Base-by-base conservation (phyloP, 2,329 filamentous ascomycete genomes). In the Balansia obtecta region DNA sequence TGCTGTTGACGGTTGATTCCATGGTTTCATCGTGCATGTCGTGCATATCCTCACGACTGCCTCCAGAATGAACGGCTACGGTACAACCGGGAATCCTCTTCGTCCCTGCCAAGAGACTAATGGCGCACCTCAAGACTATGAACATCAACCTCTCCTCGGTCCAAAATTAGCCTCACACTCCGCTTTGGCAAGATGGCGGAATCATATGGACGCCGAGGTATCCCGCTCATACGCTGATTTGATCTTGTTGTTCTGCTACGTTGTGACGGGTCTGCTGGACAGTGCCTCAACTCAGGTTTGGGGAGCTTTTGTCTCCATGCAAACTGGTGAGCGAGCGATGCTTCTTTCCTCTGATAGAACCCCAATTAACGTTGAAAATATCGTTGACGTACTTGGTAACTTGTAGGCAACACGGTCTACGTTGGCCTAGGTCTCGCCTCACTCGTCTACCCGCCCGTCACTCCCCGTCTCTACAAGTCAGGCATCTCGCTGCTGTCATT, bases 241-340 rank as follows among this genome's bases (percentile, higher is more conserved):
- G 1, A 69, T 88, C 18, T 72, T 91, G 39, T 69, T 91, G 4
- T 68, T 79, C 30, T 88, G 84, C 66, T 90, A 89, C 63, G 68
- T 86, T 55, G 83, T 89, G 61, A 90, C 86, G 0, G 86, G 86
- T 4, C 70, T 91, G 11, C 74, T 88, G 8, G 86, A 91, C 66
- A 87, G 83, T 65, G 81, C 84, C 2, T 81, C 85, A 2, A 84
- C 86, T 45, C 83, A 82, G 51, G 84, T 85, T 41, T 90, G 85
- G 82, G 84, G 85, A 12, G 83, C 83, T 2, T 91, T 91, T 58
- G 85, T 88, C 40, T 86, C 82, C 58, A 90, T 90, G 86, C 86
- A 90, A 62, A 90, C 86, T 33, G 85, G 85, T 79, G 60, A 55
- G 70, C 65, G 30, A 27, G 27, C 27, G 4, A 39, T 20, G 11